phyloP scores from a whole-genome alignment of 805 yeast species.

The Wickerhamiella nectarea region DNA sequence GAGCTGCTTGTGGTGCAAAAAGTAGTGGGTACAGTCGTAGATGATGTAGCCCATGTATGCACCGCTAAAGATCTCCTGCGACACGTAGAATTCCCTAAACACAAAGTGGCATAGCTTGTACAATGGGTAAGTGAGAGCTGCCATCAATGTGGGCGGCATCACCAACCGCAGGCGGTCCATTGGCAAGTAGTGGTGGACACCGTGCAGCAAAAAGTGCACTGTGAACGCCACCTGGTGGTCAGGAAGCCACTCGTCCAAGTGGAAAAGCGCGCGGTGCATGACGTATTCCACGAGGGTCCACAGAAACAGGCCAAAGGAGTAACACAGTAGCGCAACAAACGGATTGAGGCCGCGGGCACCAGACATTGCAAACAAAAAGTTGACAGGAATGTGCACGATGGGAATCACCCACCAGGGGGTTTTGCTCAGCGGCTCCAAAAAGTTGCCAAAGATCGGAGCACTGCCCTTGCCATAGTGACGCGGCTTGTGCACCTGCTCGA shows the following conservation, averaged over 20 bases:
- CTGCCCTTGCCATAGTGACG: slow-evolving; percentile 96
- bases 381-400: slow-evolving; percentile 70
- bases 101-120: slow-evolving; percentile 61
- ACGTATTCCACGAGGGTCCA: slow-evolving; percentile 90
- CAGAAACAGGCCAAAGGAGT: slow-evolving; percentile 67
- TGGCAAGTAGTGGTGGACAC: slow-evolving; percentile 93
- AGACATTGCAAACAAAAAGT: slow-evolving; percentile 44
- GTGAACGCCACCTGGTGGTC: slow-evolving; percentile 61
- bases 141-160: slow-evolving; percentile 85
- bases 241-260: slow-evolving; percentile 77
- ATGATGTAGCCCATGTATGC: slow-evolving; percentile 86
- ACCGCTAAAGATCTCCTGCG: slow-evolving; percentile 90
- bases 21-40: slow-evolving; percentile 90
- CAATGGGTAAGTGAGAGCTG: slow-evolving; percentile 63
- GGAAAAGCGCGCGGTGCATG: slow-evolving; percentile 86
- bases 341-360: slow-evolving; percentile 40
- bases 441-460: slow-evolving; percentile 90
- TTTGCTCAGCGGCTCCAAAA: slow-evolving; percentile 76
- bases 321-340: slow-evolving; percentile 40
- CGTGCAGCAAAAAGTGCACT: slow-evolving; percentile 82
- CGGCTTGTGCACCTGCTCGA: slow-evolving; percentile 95
- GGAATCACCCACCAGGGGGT: slow-evolving; percentile 97
- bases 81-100: slow-evolving; percentile 61
- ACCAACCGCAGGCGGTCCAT: slow-evolving; percentile 91
- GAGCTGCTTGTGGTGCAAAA: slow-evolving; percentile 74